Evolutionary conservation across 1,284 basidiomycete species (phyloP), one percentile per base, ranked within the genome.

Genomic region (Paramarasmius palmivorus): DNA sequence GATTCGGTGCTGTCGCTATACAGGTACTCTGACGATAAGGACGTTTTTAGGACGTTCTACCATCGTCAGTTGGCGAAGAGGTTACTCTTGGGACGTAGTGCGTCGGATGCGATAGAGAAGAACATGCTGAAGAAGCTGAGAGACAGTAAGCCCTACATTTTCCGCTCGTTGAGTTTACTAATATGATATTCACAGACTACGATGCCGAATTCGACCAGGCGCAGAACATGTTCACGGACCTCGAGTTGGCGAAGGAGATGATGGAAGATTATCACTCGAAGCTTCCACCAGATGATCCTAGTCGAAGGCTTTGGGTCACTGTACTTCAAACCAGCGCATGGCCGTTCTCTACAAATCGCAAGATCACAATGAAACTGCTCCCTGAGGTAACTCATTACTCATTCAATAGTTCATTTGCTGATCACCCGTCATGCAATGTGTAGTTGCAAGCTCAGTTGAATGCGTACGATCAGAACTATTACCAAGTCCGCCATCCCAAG

Each of bases 21-120:
- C 70, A 79, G 94, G 41, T 97, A 87, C 68, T 95, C 93, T 2
- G 84, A 90, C 52, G 93, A 95, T 68, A 93, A 92, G 68, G 93
- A 96, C 64, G 92, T 95, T 17, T 98, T 98, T 72, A 87, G 95
- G 63, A 91, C 91, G 29, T 98, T 97, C 73, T 99, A 98, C 71
- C 90, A 92, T 65, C 85, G 92, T 8, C 85, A 88, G 45, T 75
- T 99, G 50, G 92, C 95, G 17, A 97, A 93, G 74, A 83, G 96
- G 36, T 68, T 99, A 52, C 73, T 99, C 36, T 76, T 98, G 17
- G 86, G 87, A 62, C 88, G 88, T 65, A 93, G 89, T 50, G 95
- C 96, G 0, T 92, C 88, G 6, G 87, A 94, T 61, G 95, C 98
- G 66, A 89, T 95, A 63, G 96, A 99, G 75, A 85, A 87, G 62